A percentile compares a stretch with the other conserved stretches of the same genome.
These are phyloP conservation scores for Psilocybe cyanescens DNA, from an alignment of 768 basidiomycete species.

Conservation along the genomic window DNA sequence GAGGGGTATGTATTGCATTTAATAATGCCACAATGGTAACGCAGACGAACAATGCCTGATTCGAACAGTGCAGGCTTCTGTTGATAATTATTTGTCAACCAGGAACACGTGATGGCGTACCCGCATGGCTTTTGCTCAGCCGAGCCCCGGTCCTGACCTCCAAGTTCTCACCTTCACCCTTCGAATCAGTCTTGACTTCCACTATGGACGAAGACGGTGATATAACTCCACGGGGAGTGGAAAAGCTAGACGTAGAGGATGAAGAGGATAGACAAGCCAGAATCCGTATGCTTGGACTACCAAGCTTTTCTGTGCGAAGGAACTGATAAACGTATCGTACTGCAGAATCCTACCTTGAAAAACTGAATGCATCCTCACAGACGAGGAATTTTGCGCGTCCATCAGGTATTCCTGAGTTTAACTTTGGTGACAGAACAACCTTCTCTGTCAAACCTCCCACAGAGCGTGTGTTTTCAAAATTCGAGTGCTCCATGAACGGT, in stretches of 20 bases:
- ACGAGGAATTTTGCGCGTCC: conserved; percentile 21
- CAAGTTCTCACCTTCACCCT: not conserved
- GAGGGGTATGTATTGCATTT: conserved; percentile 27
- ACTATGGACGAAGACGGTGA: conserved; percentile 22
- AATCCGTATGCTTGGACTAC: conserved; percentile 37
- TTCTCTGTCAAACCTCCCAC: conserved; percentile 45
- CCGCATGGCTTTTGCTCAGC: conserved; percentile 5
- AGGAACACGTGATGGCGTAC: conserved; percentile 22
- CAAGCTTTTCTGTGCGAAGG: conserved; percentile 7
- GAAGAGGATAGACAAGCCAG: conserved; percentile 46
- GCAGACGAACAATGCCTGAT: conserved; percentile 13
- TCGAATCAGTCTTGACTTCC: not conserved
- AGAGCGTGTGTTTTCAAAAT: conserved; percentile 45
- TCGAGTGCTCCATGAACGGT: conserved; percentile 5
- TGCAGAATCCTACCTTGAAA: conserved; percentile 45
- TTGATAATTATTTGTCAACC: conserved; percentile 21
- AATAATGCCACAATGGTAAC: conserved; percentile 16
- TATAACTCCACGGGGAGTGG: conserved; percentile 15
- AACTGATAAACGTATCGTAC: conserved; percentile 8
- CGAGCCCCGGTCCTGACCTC: conserved; percentile 4
- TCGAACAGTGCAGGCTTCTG: conserved; percentile 11
- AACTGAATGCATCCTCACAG: conserved; percentile 34
- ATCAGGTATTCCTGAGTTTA: conserved; percentile 29
- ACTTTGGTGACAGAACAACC: conserved; percentile 39
- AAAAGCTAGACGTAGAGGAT: conserved; percentile 50